These are phyloP conservation scores for Skeletonema menzelii DNA, from an alignment of 108 stramenopile species.

Conservation along the genomic window DNA sequence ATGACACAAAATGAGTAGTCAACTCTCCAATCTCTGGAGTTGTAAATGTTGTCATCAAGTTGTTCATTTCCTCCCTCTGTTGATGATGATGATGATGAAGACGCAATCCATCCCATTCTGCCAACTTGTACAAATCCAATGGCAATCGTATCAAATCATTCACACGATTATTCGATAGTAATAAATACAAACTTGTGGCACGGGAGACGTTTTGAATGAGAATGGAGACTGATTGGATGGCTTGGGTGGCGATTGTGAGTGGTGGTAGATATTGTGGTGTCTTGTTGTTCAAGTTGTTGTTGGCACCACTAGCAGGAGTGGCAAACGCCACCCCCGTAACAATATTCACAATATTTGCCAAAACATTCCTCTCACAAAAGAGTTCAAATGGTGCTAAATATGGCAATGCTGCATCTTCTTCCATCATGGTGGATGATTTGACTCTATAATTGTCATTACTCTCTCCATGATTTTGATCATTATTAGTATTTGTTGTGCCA, in stretches of 20 bases:
- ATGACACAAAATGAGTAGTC: conserved; percentile 80
- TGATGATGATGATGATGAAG: background rate
- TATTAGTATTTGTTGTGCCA: background rate
- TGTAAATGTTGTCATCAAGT: conserved; percentile 12
- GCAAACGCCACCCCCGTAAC: conserved; percentile 62
- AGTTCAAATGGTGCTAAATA: conserved; percentile 71
- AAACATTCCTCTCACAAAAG: conserved; percentile 77
- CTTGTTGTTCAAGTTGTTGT: background rate
- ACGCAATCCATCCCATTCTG: conserved; percentile 48
- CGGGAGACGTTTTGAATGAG: conserved; percentile 86
- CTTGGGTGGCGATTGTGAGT: conserved; percentile 76
- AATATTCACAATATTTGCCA: conserved; percentile 64
- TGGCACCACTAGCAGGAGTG: background rate
- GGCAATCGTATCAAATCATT: conserved; percentile 81
- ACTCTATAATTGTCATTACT: background rate
- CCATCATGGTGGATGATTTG: background rate
- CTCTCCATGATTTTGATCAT: too few relatives aligned
- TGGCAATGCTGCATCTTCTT: conserved; percentile 31
- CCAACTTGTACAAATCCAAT: conserved; percentile 61
- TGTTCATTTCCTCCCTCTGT: background rate
- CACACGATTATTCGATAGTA: conserved; percentile 81
- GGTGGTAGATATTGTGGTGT: conserved; percentile 52
- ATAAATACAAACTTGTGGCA: conserved; percentile 79
- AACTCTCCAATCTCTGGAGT: conserved; percentile 80
- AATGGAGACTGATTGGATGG: conserved; percentile 83